phyloP scores from a whole-genome alignment of 495 filamentous ascomycete genomes.

The Cercophora newfieldiana region DNA sequence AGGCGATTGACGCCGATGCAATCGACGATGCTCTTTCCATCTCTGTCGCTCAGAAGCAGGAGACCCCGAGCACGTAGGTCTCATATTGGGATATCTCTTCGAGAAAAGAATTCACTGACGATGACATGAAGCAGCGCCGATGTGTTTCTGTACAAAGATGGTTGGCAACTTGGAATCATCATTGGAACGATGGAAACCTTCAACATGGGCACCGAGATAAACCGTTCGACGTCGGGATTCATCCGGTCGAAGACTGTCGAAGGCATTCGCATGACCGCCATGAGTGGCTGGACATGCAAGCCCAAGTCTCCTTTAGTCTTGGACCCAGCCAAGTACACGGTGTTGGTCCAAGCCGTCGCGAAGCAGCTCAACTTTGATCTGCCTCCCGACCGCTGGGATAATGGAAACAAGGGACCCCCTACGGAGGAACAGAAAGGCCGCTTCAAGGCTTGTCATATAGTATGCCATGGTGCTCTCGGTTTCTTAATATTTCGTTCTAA shows the following conservation, averaged over 20 bases:
- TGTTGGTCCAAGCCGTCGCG: conserved; percentile 3
- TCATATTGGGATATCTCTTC: background rate
- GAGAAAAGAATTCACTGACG: background rate
- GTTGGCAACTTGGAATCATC: background rate
- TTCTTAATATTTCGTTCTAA: background rate
- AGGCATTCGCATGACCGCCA: background rate
- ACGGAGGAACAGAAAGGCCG: conserved; percentile 15
- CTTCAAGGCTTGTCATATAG: conserved; percentile 7
- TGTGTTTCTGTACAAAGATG: background rate
- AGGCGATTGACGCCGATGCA: too few relatives aligned
- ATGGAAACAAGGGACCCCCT: background rate
- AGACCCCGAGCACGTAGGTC: background rate
- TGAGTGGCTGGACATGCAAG: background rate
- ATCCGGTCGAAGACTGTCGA: background rate
- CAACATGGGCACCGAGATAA: background rate
- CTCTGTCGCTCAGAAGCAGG: background rate
- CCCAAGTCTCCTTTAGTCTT: conserved; percentile 1
- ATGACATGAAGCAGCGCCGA: background rate
- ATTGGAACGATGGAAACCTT: background rate
- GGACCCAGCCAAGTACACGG: conserved; percentile 5
- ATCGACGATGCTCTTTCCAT: background rate
- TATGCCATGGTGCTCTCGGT: background rate
- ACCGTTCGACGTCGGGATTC: background rate
- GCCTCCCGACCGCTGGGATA: background rate
- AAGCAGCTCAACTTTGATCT: conserved; percentile 3